Evolutionary conservation across 306 rosid species (phyloP).

Genomic region (Pyrus communis): DNA sequence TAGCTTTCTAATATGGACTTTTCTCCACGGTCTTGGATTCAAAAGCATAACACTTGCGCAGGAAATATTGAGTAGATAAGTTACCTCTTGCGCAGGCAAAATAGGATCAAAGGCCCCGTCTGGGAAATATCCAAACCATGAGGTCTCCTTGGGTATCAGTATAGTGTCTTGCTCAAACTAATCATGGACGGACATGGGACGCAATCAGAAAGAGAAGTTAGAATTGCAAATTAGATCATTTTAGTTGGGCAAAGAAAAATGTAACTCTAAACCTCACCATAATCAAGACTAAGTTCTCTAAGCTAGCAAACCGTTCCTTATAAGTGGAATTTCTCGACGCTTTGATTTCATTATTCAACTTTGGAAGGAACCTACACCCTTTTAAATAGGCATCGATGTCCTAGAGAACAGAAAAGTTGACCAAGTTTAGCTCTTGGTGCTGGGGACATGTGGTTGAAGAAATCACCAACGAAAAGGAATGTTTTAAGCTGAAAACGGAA

Average conservation of each 20-base stretch:
- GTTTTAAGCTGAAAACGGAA: not conserved
- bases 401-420: constrained; percentile 29
- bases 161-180: constrained; percentile 57
- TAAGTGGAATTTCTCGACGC: constrained; percentile 46
- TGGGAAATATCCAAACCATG: constrained; percentile 72
- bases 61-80: not conserved
- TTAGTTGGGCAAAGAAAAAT: not conserved
- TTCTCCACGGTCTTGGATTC: not conserved
- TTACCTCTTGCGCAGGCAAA: constrained; percentile 55
- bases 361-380: constrained; percentile 74
- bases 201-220: not conserved
- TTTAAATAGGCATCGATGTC: constrained; percentile 41
- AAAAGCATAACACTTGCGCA: not conserved
- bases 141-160: constrained; percentile 61
- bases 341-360: constrained; percentile 64
- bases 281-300: constrained; percentile 61
- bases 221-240: not conserved
- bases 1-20: not conserved
- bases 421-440: not conserved
- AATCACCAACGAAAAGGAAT: not conserved
- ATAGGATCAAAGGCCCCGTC: constrained; percentile 50
- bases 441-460: not conserved
- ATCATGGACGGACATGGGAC: not conserved
- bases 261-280: constrained; percentile 54
- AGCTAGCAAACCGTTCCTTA: constrained; percentile 64